phyloP scores from a whole-genome alignment of 371 early-diverging fungal genomes.

The Mortierella sp. region DNA sequence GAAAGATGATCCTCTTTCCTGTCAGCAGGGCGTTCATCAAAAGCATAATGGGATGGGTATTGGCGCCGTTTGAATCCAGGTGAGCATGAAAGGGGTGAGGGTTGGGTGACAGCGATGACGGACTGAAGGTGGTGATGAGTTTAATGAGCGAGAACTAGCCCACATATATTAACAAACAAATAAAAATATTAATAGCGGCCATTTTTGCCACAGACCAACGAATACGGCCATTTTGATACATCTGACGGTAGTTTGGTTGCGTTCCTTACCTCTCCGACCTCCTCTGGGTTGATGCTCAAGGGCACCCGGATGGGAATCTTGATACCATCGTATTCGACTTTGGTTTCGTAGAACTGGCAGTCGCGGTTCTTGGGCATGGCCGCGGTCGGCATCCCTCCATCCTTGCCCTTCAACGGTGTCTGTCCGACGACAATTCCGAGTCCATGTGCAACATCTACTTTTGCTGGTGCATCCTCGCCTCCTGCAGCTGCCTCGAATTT shows the following conservation, averaged over 20 bases:
- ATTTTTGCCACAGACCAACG: no score
- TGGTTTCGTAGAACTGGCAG: constrained; percentile 88
- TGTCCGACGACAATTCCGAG: constrained; percentile 53
- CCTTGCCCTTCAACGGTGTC: constrained; percentile 28
- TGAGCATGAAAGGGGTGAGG: constrained; percentile 89
- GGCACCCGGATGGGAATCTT: constrained; percentile 91
- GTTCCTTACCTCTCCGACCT: constrained; percentile 92
- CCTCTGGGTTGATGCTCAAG: constrained; percentile 85
- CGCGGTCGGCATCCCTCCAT: constrained; percentile 6
- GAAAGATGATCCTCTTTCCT: constrained; percentile 93
- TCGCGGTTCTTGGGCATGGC: constrained; percentile 76
- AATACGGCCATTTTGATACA: no score
- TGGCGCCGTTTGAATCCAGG: constrained; percentile 83
- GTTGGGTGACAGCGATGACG: constrained; percentile 60
- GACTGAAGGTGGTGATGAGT: constrained; percentile 79
- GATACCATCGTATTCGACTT: constrained; percentile 83
- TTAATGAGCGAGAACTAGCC: constrained; percentile 85
- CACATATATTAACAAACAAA: no score
- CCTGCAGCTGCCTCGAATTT: constrained; percentile 68
- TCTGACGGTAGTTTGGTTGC: no score
- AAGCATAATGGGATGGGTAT: constrained; percentile 89
- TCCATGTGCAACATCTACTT: constrained; percentile 45
- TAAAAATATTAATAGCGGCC: no score
- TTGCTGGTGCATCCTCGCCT: constrained; percentile 19
- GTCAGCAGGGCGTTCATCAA: constrained; percentile 91